Base-by-base conservation (phyloP, 176 grass and related monocot genomes). In the Carex cristatella region DNA sequence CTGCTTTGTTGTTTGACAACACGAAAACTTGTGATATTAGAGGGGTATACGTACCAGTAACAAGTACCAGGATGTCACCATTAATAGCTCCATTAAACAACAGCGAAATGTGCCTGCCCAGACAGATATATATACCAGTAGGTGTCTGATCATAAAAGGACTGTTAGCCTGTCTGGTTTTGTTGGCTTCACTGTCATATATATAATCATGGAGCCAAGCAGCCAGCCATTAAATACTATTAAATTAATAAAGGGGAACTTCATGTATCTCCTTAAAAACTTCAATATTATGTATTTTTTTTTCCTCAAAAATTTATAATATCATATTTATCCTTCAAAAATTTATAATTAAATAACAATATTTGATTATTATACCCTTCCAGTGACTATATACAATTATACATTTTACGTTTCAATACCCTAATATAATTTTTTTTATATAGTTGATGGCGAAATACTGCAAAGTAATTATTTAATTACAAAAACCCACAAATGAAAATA, bases 61-160 rank as follows among this genome's bases (percentile, higher is more conserved):
- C 38, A 40, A 4, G 44, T 28, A 63, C 31, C 59, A 31, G 40
- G 67, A 68, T 67, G 78, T 31, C 18, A 80, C 28, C 8, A 82
- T 27, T 44, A 82, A 65, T 82, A 44, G 35, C 61, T 63, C 79
- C 60, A 81, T 33, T 81, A 28, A 60, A 60, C 33, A 83, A 68
- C 42, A 83, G 40, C 19, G 61, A 83, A 15, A 83, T 46, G 32
- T 65, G 38, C 42, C 80, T 9, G 30, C 2, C 1, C 40, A 67
- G 5, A 53, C 40, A 7, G 80, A 66, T 83, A 23, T 23, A 23
- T 23, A 23, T 23, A 67, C 80, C 61, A 65, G 80, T 83, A 67
- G 48, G 80, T 19, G 40, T 67, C 80, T 54, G 38, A 40, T 40
- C 61, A 83, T 83, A 83, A 83, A 83, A 16, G 61, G 61, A 65